A percentile compares a stretch with the other conserved stretches of the same genome.
phyloP scores from a whole-genome alignment of 257 asterid genomes.

The Ilex aquifolium region DNA sequence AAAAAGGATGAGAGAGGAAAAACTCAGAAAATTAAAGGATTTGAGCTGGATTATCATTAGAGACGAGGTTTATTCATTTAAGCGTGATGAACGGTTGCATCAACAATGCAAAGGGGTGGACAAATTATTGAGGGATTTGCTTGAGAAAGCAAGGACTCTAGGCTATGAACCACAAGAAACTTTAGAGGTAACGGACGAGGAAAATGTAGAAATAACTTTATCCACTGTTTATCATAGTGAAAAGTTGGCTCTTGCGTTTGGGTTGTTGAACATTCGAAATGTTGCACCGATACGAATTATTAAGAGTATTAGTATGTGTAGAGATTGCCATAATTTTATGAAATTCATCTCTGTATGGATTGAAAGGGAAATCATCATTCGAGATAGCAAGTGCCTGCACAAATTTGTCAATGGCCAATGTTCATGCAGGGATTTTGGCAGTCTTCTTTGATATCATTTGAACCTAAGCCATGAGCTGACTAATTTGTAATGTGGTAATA shows the following conservation, averaged over 20 bases:
- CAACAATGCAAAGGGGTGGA: slow-evolving; percentile 27
- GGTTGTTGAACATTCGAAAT: not conserved
- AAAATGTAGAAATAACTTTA: slow-evolving; percentile 21
- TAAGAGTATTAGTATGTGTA: slow-evolving; percentile 78
- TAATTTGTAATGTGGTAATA: too few relatives aligned
- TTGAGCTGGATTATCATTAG: slow-evolving; percentile 84
- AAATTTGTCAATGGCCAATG: slow-evolving; percentile 21
- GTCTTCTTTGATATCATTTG: slow-evolving; percentile 23
- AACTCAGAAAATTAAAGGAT: slow-evolving; percentile 47
- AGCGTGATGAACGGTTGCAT: slow-evolving; percentile 24
- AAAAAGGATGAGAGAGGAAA: slow-evolving; percentile 64
- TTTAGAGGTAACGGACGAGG: slow-evolving; percentile 26
- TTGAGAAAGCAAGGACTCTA: slow-evolving; percentile 31
- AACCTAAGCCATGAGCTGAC: not conserved
- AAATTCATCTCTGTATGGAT: slow-evolving; percentile 51
- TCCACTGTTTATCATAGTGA: slow-evolving; percentile 54
- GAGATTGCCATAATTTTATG: slow-evolving; percentile 75
- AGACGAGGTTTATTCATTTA: slow-evolving; percentile 63
- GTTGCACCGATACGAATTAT: slow-evolving; percentile 36
- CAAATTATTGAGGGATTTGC: slow-evolving; percentile 37
- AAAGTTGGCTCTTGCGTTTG: too few relatives aligned
- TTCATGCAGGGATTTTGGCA: too few relatives aligned
- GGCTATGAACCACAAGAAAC: slow-evolving; percentile 41
- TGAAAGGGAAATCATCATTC: slow-evolving; percentile 48
- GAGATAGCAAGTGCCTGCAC: slow-evolving; percentile 80